Base-by-base conservation (phyloP, 1,284 basidiomycete genomes). In the Trichosporon sp. region DNA sequence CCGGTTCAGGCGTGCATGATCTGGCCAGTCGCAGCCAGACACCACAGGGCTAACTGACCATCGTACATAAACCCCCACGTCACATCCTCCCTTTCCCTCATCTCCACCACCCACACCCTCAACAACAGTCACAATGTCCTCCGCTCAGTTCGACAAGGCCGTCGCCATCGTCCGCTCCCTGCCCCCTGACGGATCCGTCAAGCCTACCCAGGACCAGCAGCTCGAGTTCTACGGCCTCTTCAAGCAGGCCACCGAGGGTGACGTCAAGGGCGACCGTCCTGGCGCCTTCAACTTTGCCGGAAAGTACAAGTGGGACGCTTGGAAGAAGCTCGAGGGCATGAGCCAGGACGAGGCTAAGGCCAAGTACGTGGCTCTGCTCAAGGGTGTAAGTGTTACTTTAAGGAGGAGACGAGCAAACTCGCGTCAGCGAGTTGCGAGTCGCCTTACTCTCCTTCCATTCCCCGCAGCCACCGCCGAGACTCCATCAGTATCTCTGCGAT, bases 151-250 rank as follows among this genome's bases (percentile, higher is more conserved):
- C 82, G 83, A 91, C 63, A 90, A 89, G 81, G 91, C 92, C 69
- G 88, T 89, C 63, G 73, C 73, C 44, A 90, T 92, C 81, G 85
- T 83, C 65, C 74, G 77, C 67, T 63, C 69, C 29, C 87, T 95
- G 46, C 92, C 92, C 64, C 87, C 89, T 80, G 87, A 89, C 65
- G 92, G 93, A 9, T 86, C 88, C 31, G 84, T 92, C 78, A 84
- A 92, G 83, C 91, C 91, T 14, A 74, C 83, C 31, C 82, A 85
- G 72, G 88, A 90, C 29, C 88, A 90, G 67, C 86, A 92, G 83
- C 88, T 96, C 72, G 84, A 83, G 93, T 95, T 95, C 84, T 96
- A 97, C 85, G 86, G 85, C 73, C 86, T 89, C 78, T 96, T 85
- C 85, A 97, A 96, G 85, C 92, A 95, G 84, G 92, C 86, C 52